Evolutionary conservation across 768 basidiomycete genomes (phyloP).

Genomic region (Pholiota molesta): DNA sequence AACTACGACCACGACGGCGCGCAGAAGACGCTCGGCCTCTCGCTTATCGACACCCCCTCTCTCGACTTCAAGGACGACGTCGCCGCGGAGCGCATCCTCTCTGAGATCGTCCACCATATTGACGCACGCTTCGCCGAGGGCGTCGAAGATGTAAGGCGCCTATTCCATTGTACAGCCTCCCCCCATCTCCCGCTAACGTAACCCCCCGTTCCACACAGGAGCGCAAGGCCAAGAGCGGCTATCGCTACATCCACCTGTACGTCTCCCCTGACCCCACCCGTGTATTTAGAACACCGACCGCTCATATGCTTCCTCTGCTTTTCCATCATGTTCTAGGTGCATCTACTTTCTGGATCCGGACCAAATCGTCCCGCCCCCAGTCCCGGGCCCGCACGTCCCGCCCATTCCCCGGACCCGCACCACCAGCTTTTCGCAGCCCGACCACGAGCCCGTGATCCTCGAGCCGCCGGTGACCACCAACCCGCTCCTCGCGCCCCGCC

Average conservation of each 20-base stretch:
- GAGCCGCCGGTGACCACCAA: conserved; percentile 79
- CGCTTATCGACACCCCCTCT: conserved; percentile 82
- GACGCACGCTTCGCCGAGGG: conserved; percentile 75
- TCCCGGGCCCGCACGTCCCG: conserved; percentile 67
- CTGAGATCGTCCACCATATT: conserved; percentile 71
- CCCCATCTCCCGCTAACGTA: conserved; percentile 19
- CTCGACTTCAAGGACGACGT: conserved; percentile 73
- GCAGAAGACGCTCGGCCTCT: conserved; percentile 58
- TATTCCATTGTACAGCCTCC: conserved; percentile 22
- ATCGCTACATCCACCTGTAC: conserved; percentile 84
- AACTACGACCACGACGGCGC: conserved; percentile 56
- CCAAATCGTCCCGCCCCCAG: conserved; percentile 71
- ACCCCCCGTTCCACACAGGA: conserved; percentile 47
- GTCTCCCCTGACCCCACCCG: conserved; percentile 31
- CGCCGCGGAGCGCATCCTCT: conserved; percentile 61
- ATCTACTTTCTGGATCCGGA: conserved; percentile 90
- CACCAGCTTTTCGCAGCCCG: conserved; percentile 72
- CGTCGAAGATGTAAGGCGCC: conserved; percentile 69
- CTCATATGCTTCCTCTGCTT: conserved; percentile 17
- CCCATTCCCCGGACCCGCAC: conserved; percentile 68
- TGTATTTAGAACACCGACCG: conserved; percentile 11
- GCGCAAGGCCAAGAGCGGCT: conserved; percentile 67
- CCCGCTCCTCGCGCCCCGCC: conserved; percentile 62
- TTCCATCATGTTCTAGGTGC: conserved; percentile 51
- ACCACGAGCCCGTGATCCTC: conserved; percentile 76